A percentile compares a stretch with the other conserved stretches of the same genome.
Evolutionary conservation across 768 basidiomycete genomes (phyloP).

Genomic region (Austroboletus eburneus): DNA sequence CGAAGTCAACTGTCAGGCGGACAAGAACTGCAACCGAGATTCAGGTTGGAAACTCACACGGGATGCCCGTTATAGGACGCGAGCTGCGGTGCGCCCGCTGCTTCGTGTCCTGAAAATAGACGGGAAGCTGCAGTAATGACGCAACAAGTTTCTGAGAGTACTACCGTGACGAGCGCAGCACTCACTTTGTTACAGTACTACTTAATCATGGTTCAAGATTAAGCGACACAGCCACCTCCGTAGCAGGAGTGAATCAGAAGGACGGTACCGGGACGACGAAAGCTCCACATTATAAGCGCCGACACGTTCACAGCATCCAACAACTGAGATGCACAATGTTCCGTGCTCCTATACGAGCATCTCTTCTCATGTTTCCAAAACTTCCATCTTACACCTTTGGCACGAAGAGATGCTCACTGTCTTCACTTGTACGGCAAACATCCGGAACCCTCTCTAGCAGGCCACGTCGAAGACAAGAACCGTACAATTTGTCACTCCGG

Average conservation of each 20-base stretch:
- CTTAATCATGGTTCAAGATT: too few relatives aligned
- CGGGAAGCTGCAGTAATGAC: too few relatives aligned
- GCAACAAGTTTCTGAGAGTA: too few relatives aligned
- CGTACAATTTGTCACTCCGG: neutral
- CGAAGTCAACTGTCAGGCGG: too few relatives aligned
- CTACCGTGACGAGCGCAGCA: too few relatives aligned
- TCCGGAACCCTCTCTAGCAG: slow-evolving; percentile 6
- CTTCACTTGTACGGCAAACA: slow-evolving; percentile 2
- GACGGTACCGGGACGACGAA: slow-evolving; percentile 1
- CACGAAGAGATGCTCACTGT: neutral
- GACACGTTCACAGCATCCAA: neutral
- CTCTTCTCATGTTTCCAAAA: slow-evolving; percentile 1
- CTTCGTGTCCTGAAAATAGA: too few relatives aligned
- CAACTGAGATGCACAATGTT: slow-evolving; percentile 49
- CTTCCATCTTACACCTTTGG: neutral
- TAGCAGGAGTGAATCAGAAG: neutral
- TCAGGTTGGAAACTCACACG: too few relatives aligned
- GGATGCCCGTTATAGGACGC: too few relatives aligned
- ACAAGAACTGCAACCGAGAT: too few relatives aligned
- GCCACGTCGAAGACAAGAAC: slow-evolving; percentile 3
- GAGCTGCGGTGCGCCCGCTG: too few relatives aligned
- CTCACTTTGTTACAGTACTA: too few relatives aligned
- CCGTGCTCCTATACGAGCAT: slow-evolving; percentile 29
- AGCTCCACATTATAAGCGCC: slow-evolving; percentile 2
- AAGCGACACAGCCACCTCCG: too few relatives aligned